These are phyloP conservation scores for Ceratobasidium sp. DNA, from an alignment of 1,284 basidiomycete species.

Conservation along the genomic window DNA sequence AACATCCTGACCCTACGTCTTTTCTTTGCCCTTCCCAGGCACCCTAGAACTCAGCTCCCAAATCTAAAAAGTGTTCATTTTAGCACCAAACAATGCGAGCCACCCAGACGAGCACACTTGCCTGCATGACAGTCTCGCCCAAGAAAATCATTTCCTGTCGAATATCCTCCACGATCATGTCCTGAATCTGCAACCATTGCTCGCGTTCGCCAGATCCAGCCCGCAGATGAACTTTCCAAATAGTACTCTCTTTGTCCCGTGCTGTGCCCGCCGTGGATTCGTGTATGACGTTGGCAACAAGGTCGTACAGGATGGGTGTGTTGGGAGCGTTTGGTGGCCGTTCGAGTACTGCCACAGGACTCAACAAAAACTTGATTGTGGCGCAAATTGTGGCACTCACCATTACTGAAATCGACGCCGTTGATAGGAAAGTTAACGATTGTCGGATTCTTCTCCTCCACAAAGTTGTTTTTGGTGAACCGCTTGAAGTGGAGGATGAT, in stretches of 20 bases:
- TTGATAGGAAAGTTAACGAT: slow-evolving; percentile 96
- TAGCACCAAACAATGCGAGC: background rate
- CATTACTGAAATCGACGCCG: slow-evolving; percentile 89
- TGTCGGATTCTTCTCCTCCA: slow-evolving; percentile 98
- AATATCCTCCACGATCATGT: slow-evolving; percentile 94
- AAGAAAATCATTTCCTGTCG: slow-evolving; percentile 98
- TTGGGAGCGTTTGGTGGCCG: slow-evolving; percentile 58
- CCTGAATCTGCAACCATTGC: slow-evolving; percentile 97
- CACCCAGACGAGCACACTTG: slow-evolving; percentile 47
- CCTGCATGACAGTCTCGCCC: slow-evolving; percentile 95
- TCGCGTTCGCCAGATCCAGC: slow-evolving; percentile 72
- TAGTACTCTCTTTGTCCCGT: slow-evolving; percentile 82
- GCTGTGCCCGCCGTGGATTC: slow-evolving; percentile 95
- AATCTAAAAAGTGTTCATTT: slow-evolving; percentile 26
- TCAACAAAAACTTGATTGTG: slow-evolving; percentile 12
- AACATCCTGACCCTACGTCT: background rate
- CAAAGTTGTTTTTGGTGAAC: slow-evolving; percentile 97
- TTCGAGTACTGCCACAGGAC: slow-evolving; percentile 71
- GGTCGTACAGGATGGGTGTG: slow-evolving; percentile 82
- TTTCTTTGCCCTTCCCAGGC: slow-evolving; percentile 23
- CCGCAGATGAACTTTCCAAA: slow-evolving; percentile 93
- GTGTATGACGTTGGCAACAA: slow-evolving; percentile 94
- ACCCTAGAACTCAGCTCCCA: slow-evolving; percentile 35
- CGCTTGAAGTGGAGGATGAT: slow-evolving; percentile 96
- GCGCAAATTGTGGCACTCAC: slow-evolving; percentile 58